Conservation (phyloP, 139 green algal genomes). For the Nannochloris sp. region DNA sequence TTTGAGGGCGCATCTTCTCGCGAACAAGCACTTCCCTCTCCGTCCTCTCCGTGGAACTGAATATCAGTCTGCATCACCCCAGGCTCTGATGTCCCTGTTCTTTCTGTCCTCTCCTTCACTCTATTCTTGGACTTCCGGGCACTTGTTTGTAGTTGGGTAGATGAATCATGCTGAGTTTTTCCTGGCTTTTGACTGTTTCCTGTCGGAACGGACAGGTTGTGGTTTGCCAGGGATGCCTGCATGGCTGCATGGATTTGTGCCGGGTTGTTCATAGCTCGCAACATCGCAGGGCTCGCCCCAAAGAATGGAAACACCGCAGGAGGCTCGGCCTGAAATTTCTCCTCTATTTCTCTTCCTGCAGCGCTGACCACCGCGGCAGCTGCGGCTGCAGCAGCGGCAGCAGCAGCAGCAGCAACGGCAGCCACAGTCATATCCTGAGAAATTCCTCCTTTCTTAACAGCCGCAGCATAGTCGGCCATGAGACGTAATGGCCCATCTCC, state of each 20-base stretch:
- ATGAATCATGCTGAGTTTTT: background rate
- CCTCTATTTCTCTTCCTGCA: conserved; percentile 54
- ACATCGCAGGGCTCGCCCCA: conserved; percentile 47
- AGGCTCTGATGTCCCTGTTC: conserved; percentile 35
- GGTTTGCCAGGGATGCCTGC: conserved; percentile 3
- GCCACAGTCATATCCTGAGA: conserved; percentile 44
- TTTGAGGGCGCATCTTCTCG: conserved; percentile 16
- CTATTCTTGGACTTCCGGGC: background rate
- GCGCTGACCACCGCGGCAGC: conserved; percentile 61
- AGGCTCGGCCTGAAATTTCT: conserved; percentile 48
- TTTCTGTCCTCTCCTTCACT: conserved; percentile 12
- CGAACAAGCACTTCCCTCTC: conserved; percentile 33
- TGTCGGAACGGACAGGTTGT: conserved; percentile 4
- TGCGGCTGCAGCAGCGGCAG: conserved; percentile 51
- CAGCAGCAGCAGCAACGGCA: conserved; percentile 53
- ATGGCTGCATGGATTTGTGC: conserved; percentile 29
- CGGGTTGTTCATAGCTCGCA: conserved; percentile 37
- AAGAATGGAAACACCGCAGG: conserved; percentile 69
- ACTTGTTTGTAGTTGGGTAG: background rate
- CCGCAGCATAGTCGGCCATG: conserved; percentile 1
- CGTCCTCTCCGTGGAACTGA: conserved; percentile 28
- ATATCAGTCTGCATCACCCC: background rate
- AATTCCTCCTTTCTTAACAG: conserved; percentile 1
- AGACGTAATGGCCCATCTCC: background rate
- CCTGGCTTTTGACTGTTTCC: background rate